These are phyloP conservation scores for Suillus spraguei DNA, from an alignment of 768 basidiomycete genomes.

Conservation along the genomic window DNA sequence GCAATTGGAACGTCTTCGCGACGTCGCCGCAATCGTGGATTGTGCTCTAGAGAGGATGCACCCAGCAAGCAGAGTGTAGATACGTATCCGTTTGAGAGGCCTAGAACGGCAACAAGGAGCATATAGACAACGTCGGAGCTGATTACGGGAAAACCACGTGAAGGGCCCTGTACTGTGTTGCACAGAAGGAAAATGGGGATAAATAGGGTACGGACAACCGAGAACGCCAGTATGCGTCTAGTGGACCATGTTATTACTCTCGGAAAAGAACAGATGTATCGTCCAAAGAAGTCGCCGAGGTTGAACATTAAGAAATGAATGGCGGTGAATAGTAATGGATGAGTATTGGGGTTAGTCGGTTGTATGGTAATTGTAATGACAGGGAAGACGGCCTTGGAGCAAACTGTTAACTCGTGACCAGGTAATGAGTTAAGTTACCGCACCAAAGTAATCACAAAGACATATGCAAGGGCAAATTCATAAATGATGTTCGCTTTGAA, in stretches of 20 bases:
- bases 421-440: constrained; percentile 23
- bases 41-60: constrained; percentile 79
- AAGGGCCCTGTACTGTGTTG: constrained; percentile 63
- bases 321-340: constrained; percentile 80
- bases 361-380: constrained; percentile 79
- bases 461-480: constrained; percentile 73
- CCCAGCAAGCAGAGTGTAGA: constrained; percentile 81
- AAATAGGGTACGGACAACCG: constrained; percentile 76
- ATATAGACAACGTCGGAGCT: constrained; percentile 80
- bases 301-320: constrained; percentile 83
- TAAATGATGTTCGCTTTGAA: constrained; percentile 67
- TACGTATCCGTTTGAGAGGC: constrained; percentile 79
- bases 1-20: constrained; percentile 83
- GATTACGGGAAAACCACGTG: constrained; percentile 46
- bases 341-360: constrained; percentile 63
- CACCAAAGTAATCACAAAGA: constrained; percentile 81
- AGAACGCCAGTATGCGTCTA: constrained; percentile 59
- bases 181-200: constrained; percentile 86
- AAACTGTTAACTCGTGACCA: constrained; percentile 13
- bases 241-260: constrained; percentile 69
- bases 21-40: constrained; percentile 66
- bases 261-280: constrained; percentile 69
- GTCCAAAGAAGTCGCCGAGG: constrained; percentile 69
- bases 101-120: constrained; percentile 70
- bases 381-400: constrained; percentile 77